These are phyloP conservation scores for Lactifluus echinatus DNA, from an alignment of 768 basidiomycete genomes.

Conservation along the genomic window DNA sequence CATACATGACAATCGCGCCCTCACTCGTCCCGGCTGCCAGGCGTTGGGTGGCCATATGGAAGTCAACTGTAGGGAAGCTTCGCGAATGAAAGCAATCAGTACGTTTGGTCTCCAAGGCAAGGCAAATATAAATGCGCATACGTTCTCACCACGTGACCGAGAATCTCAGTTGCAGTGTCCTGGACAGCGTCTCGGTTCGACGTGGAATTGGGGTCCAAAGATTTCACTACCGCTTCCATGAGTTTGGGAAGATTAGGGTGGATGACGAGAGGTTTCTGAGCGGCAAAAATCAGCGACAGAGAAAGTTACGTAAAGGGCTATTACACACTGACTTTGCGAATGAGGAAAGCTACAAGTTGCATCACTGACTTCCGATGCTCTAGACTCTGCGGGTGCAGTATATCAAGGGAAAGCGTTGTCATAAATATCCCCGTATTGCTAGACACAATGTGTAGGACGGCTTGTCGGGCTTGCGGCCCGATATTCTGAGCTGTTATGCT, in stretches of 20 bases:
- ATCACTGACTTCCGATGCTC: slow-evolving; percentile 81
- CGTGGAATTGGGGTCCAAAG: slow-evolving; percentile 83
- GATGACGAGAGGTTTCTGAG: slow-evolving; percentile 76
- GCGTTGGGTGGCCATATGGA: slow-evolving; percentile 79
- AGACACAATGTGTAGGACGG: slow-evolving; percentile 78
- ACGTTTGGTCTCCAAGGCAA: not conserved
- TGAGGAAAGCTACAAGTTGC: slow-evolving; percentile 89
- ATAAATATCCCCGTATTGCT: slow-evolving; percentile 86
- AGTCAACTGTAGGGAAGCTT: slow-evolving; percentile 91
- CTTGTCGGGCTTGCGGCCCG: slow-evolving; percentile 68
- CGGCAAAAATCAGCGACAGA: not conserved
- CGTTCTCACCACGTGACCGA: slow-evolving; percentile 92
- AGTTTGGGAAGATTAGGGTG: slow-evolving; percentile 77
- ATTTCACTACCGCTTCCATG: slow-evolving; percentile 94
- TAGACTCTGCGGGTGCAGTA: slow-evolving; percentile 64
- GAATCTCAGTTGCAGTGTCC: slow-evolving; percentile 88
- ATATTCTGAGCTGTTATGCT: slow-evolving; percentile 57
- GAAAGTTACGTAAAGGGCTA: not conserved
- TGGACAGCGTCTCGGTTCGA: slow-evolving; percentile 73
- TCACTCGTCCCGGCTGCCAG: slow-evolving; percentile 91
- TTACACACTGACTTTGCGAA: slow-evolving; percentile 60
- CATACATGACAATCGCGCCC: slow-evolving; percentile 93
- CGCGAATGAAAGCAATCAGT: not conserved
- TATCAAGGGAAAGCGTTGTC: slow-evolving; percentile 87
- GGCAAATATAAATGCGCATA: slow-evolving; percentile 42